These are phyloP conservation scores for Trichomonas tenax DNA, from an alignment of 208 protist genomes.

Conservation along the genomic window DNA sequence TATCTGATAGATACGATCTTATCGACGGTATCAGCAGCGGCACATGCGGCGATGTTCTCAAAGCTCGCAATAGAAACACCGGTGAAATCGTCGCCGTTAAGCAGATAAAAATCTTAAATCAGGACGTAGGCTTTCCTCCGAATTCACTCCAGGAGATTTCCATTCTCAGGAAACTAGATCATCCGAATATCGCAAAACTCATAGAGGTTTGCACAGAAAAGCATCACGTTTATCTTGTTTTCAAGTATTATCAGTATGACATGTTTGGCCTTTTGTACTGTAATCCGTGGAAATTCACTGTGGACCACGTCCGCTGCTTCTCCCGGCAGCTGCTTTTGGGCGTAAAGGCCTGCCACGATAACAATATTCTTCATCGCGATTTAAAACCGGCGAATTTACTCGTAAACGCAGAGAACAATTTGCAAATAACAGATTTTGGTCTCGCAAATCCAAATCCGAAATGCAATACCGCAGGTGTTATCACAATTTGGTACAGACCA, in stretches of 20 bases:
- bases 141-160: background rate
- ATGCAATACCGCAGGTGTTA: background rate
- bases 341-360: background rate
- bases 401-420: background rate
- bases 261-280: background rate
- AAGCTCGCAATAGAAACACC: background rate
- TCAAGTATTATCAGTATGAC: background rate
- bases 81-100: background rate
- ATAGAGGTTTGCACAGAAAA: background rate
- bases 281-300: background rate
- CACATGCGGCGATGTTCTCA: background rate
- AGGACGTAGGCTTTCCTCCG: background rate
- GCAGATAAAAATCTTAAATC: background rate
- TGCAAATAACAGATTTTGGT: slow-evolving; percentile 3
- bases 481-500: slow-evolving; percentile 20
- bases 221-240: background rate
- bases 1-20: background rate
- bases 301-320: background rate
- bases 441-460: background rate
- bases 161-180: background rate
- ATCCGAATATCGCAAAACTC: background rate
- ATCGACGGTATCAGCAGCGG: background rate
- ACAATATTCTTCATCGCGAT: slow-evolving; percentile 1
- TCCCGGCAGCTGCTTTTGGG: background rate
- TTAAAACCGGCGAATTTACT: slow-evolving; percentile 23